These are phyloP conservation scores for Pestalotiopsis sp. DNA, from an alignment of 2,329 filamentous ascomycete genomes.

Conservation along the genomic window DNA sequence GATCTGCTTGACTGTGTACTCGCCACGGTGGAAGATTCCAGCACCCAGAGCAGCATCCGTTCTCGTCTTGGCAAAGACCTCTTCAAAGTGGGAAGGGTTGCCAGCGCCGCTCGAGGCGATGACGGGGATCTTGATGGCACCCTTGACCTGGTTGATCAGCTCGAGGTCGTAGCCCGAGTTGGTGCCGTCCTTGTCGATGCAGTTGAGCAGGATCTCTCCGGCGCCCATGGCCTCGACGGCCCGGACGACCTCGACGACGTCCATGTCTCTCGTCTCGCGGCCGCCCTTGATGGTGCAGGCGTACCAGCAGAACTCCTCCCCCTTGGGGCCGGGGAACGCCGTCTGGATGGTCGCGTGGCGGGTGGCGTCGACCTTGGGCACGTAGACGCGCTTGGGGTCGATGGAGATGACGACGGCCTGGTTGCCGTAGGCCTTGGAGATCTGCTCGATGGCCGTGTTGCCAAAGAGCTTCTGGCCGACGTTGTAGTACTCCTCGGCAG, in stretches of 20 bases:
- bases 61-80: constrained; percentile 83
- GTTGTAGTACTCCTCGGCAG: constrained; percentile 88
- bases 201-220: constrained; percentile 94
- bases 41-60: constrained; percentile 94
- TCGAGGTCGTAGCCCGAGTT: constrained; percentile 95
- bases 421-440: constrained; percentile 89
- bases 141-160: constrained; percentile 86
- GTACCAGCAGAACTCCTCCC: constrained; percentile 90
- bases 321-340: constrained; percentile 68
- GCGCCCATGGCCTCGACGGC: constrained; percentile 96
- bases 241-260: constrained; percentile 83
- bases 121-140: constrained; percentile 85
- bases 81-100: constrained; percentile 82
- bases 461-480: constrained; percentile 71
- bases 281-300: constrained; percentile 97
- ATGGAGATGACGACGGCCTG: constrained; percentile 97
- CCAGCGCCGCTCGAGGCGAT: constrained; percentile 95
- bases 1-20: constrained; percentile 93
- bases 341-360: constrained; percentile 78
- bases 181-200: constrained; percentile 95
- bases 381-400: constrained; percentile 90
- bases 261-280: constrained; percentile 89
- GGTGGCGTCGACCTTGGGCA: constrained; percentile 70
- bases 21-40: constrained; percentile 95
- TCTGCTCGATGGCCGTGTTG: constrained; percentile 91